Evolutionary conservation across 2,329 filamentous ascomycete species (phyloP), one percentile per base, ranked within the genome.

Genomic region (Stemphylium beticola): DNA sequence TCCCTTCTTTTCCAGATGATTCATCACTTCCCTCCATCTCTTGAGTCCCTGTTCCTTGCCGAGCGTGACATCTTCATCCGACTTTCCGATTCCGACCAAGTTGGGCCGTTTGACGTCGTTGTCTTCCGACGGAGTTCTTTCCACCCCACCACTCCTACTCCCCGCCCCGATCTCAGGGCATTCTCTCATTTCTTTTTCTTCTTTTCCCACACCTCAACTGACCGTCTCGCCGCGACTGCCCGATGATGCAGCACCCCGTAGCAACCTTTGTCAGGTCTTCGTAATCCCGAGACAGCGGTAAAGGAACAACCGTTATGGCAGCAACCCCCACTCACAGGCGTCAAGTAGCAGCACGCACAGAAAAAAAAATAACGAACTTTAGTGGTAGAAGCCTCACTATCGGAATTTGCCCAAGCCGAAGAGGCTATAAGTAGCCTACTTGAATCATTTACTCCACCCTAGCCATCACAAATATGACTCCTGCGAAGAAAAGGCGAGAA

Each of bases 1-100:
- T 14, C 64, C 69, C 26, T 64, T 59, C 34, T 59, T 54, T 24
- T 63, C 64, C 22, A 72, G 50, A 39, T 62, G 49, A 12, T 55
- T 57, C 32, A 70, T 39, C 3, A 69, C 29, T 3, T 59, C 58
- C 32, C 49, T 58, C 51, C 64, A 43, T 7, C 60, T 53, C 42
- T 53, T 46, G 7, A 54, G 45, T 46, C 57, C 63, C 33, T 48
- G 52, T 32, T 61, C 55, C 41, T 56, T 53, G 44, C 51, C 59
- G 31, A 50, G 46, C 20, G 51, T 47, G 38, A 55, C 43, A 24
- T 65, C 54, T 11, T 31, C 38, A 24, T 41, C 42, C 31, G 47
- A 31, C 11, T 44, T 40, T 41, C 29, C 40, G 24, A 37, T 29
- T 36, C 39, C 31, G n/a, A 24, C 17, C 17, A 38, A 38, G n/a